A percentile compares a stretch with the other conserved stretches of the same genome.
These are phyloP conservation scores for Pichia rugopelliculosa DNA, from an alignment of 805 yeast genomes.

Conservation along the genomic window DNA sequence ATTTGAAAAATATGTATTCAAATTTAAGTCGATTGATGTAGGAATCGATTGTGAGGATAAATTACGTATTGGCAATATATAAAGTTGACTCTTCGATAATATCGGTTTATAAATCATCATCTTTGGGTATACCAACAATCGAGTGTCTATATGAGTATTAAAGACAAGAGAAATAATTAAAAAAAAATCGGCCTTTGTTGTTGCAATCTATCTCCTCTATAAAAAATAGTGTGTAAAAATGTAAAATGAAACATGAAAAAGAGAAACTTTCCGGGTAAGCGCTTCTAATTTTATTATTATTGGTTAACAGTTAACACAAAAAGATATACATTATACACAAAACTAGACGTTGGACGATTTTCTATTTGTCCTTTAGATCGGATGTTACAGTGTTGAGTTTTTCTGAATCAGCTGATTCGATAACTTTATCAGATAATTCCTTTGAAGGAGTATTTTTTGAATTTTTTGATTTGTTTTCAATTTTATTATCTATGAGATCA, in stretches of 20 bases:
- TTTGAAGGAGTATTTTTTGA: not conserved
- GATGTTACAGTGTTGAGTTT: not conserved
- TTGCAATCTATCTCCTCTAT: not conserved
- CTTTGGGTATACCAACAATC: not conserved
- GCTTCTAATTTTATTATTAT: not conserved
- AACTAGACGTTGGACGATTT: not conserved
- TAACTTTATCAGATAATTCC: not conserved
- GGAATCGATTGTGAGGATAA: not conserved
- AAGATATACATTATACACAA: not conserved
- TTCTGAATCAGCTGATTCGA: not conserved
- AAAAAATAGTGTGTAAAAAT: no score
- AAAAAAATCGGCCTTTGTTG: not conserved
- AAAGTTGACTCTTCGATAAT: not conserved
- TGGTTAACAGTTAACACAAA: not conserved
- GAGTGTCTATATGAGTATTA: not conserved
- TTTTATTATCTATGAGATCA: slow-evolving; percentile 91
- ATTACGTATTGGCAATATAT: not conserved
- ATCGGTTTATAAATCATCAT: not conserved
- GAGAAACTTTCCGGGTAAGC: not conserved
- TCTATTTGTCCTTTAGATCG: not conserved
- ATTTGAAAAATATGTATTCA: not conserved
- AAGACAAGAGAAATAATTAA: not conserved
- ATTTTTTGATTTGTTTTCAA: slow-evolving; percentile 51
- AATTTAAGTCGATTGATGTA: not conserved
- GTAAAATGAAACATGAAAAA: no score